A percentile compares a stretch with the other conserved stretches of the same genome.
These are phyloP conservation scores for Entomophthora muscae DNA, from an alignment of 371 early-diverging fungal genomes.

Conservation along the genomic window DNA sequence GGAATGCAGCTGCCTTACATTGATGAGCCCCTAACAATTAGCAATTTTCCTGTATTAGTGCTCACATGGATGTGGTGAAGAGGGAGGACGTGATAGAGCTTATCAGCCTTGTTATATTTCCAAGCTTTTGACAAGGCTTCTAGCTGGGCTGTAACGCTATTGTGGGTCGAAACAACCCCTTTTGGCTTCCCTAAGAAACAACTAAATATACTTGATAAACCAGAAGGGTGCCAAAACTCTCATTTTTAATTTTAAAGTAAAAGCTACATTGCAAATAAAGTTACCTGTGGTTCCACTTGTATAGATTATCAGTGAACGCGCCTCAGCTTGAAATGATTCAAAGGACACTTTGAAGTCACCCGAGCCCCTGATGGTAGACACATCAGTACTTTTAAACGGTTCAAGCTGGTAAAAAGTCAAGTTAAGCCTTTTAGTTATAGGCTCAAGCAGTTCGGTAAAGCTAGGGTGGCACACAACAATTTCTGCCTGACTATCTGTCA, in stretches of 20 bases:
- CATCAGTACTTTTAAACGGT: not conserved
- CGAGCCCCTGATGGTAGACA: not conserved
- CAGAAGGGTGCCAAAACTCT: too few species aligned
- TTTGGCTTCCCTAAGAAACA: constrained; percentile 43
- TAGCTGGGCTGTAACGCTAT: constrained; percentile 41
- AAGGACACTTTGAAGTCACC: not conserved
- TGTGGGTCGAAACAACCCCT: constrained; percentile 57
- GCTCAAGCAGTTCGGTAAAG: constrained; percentile 17
- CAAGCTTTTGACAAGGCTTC: constrained; percentile 47
- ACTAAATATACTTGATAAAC: constrained; percentile 1
- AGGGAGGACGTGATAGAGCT: constrained; percentile 59
- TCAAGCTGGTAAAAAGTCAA: not conserved
- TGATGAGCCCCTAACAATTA: constrained; percentile 11
- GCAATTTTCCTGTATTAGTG: not conserved
- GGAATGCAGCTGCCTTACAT: constrained; percentile 8
- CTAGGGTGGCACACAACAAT: constrained; percentile 21
- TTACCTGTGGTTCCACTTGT: constrained; percentile 60
- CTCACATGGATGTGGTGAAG: constrained; percentile 67
- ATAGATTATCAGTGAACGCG: constrained; percentile 56
- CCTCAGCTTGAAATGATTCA: constrained; percentile 4
- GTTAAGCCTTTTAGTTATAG: not conserved
- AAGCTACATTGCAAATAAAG: too few species aligned
- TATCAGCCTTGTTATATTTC: constrained; percentile 42
- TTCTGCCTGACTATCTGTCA: constrained; percentile 32
- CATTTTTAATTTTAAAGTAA: not conserved